Base-by-base conservation (phyloP, 176 grass and related monocot species). In the Phoenix dactylifera region DNA sequence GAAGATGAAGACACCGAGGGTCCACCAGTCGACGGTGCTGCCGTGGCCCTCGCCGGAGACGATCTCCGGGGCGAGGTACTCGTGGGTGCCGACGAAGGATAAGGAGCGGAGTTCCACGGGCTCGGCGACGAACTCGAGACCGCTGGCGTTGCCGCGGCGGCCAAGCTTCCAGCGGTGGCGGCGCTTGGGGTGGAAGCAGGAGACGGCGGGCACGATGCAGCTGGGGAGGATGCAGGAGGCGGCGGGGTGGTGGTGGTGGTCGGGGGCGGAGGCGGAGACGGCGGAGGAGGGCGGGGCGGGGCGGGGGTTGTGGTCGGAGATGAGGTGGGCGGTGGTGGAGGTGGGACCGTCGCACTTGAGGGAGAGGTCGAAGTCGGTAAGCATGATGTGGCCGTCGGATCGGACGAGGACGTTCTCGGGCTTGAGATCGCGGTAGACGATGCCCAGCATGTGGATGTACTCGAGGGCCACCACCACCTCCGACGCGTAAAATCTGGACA, bases 331-430 rank as follows among this genome's bases (percentile, higher is more conserved):
- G 1, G 94, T 84, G 17, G 88, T 88, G 1, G 84, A 78, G 0
- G 76, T 72, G 4, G 83, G 78, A 1, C 88, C 79, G 58, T 99
- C 94, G 67, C 84, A 93, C 59, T 93, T 93, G 52, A 99, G 79
- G 39, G 94, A 99, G 35, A 99, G 94, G 76, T 99, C 94, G 49
- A 99, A 99, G 74, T 99, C 94, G 67, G 94, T 93, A 67, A 99
- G 88, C 94, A 93, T 99, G 82, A 99, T 99, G 73, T 98, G 94
- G 57, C 94, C 94, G 67, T 98, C 94, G 57, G 67, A 60, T 57
- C 94, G 76, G 22, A 98, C 94, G 3, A 98, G 83, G 18, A 98
- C 82, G 78, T 98, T 98, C 83, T 98, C 94, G 1, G 94, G 94
- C 75, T 98, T 98, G 3, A 98, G 87, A 74, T 98, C 94, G 0